Conservation (phyloP, 805 yeast species). For the Starmerella floricola region DNA sequence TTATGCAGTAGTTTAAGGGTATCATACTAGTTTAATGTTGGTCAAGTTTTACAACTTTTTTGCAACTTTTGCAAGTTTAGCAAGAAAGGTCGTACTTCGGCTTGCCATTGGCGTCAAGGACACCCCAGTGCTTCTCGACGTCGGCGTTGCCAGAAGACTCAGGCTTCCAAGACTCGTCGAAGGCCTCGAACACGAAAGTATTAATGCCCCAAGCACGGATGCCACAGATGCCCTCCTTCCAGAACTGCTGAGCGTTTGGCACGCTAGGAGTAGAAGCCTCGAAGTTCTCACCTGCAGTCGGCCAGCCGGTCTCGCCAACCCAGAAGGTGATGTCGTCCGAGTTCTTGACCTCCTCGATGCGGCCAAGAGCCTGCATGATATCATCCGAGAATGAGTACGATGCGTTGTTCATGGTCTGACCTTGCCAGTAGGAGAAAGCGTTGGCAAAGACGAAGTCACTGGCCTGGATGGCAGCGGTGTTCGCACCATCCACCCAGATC, state of each 20-base stretch:
- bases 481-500: conserved; percentile 66
- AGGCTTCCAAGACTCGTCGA: conserved; percentile 95
- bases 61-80: no score
- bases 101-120: conserved; percentile 38
- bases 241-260: conserved; percentile 63
- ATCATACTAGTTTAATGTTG: no score
- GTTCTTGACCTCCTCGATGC: conserved; percentile 76
- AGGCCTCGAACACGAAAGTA: conserved; percentile 86
- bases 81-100: conserved; percentile 25
- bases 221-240: conserved; percentile 84
- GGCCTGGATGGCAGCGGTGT: conserved; percentile 59
- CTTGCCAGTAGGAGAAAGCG: conserved; percentile 99
- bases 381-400: conserved; percentile 91
- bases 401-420: conserved; percentile 72
- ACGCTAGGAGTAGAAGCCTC: conserved; percentile 57
- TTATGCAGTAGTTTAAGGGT: no score
- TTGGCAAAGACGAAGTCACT: conserved; percentile 83
- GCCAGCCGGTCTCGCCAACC: conserved; percentile 99
- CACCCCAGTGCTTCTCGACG: conserved; percentile 95
- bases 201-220: conserved; percentile 94
- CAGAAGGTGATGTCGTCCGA: conserved; percentile 75
- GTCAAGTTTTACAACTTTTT: no score
- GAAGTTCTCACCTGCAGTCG: conserved; percentile 68
- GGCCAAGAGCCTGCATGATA: conserved; percentile 92
- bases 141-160: conserved; percentile 54